These are phyloP conservation scores for Pichia gijzeniarum DNA, from an alignment of 805 yeast genomes.

Conservation along the genomic window DNA sequence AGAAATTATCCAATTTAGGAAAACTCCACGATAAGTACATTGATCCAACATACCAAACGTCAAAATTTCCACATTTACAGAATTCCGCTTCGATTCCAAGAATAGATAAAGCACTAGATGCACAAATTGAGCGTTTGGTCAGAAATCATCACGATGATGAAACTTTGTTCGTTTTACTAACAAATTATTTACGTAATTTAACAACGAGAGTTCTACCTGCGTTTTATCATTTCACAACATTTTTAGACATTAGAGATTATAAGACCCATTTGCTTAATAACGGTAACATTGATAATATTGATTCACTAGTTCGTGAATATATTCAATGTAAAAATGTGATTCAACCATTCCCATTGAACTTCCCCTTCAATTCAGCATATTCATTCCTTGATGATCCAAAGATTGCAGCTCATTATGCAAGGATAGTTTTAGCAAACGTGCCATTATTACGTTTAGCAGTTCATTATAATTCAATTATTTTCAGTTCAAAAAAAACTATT, in stretches of 20 bases:
- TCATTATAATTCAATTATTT: constrained; percentile 9
- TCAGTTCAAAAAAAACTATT: not conserved
- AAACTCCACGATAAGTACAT: not conserved
- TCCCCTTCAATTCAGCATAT: constrained; percentile 18
- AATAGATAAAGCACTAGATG: constrained; percentile 21
- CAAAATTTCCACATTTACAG: constrained; percentile 3
- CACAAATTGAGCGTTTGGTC: constrained; percentile 15
- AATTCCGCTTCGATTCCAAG: constrained; percentile 15
- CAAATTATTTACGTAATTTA: constrained; percentile 21
- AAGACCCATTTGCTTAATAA: constrained; percentile 12
- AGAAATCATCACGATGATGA: constrained; percentile 26
- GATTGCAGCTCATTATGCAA: constrained; percentile 16
- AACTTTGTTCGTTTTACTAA: constrained; percentile 21
- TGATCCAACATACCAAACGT: not conserved
- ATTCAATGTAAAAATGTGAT: constrained; percentile 21
- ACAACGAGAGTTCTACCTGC: constrained; percentile 19
- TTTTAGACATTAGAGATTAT: constrained; percentile 19
- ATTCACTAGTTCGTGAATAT: constrained; percentile 17
- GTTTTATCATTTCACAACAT: constrained; percentile 19
- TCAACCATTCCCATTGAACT: constrained; percentile 26
- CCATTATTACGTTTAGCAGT: constrained; percentile 16
- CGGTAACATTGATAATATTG: not conserved
- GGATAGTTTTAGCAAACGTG: constrained; percentile 19
- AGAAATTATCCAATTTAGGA: not conserved
- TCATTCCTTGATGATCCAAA: constrained; percentile 17